Base-by-base conservation (phyloP, 139 green algal genomes). In the Closterium sp. region DNA sequence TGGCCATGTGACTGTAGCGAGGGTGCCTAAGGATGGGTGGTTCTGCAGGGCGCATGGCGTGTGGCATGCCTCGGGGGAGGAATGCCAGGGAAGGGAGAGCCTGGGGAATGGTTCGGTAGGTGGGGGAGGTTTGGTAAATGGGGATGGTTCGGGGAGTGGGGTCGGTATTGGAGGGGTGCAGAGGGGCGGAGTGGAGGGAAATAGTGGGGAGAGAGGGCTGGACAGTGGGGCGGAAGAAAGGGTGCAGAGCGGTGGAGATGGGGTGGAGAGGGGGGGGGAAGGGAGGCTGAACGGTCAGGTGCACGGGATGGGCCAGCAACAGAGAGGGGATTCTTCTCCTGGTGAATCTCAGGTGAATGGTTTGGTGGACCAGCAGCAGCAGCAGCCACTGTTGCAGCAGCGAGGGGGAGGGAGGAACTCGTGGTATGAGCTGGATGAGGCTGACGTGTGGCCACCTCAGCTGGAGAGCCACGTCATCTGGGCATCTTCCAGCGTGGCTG, bases 401-500 rank as follows among this genome's bases (percentile, higher is more conserved):
- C 16, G 21, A 34, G n/a, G n/a, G 4, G 31, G 21, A 34, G n/a
- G n/a, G 4, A 86, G 30, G 83, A 33, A 33, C 83, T 21, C n/a
- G n/a, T 32, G n/a, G 83, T 23, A 76, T 76, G 30, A 30, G 10
- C 84, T 33, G 32, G 33, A 33, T 32, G 84, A 32, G 84, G 84
- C 84, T 32, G 84, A 38, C 30, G 31, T 30, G 84, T 88, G 84
- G 84, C 84, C 84, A 32, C 84, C 84, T 28, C 30, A 36, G 31
- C 84, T 88, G 31, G 84, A 88, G 31, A 32, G 84, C 32, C 84
- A 88, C 84, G 84, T 88, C 31, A 88, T 30, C 84, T 88, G 84
- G 84, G 84, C 83, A 32, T 76, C 55, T 76, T 16, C 55, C 55
- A 76, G 55, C 55, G 55, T 76, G 55, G 55, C 55, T 76, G 55